These are phyloP conservation scores for Hypericum perforatum DNA, from an alignment of 345 rosid species.

Conservation along the genomic window DNA sequence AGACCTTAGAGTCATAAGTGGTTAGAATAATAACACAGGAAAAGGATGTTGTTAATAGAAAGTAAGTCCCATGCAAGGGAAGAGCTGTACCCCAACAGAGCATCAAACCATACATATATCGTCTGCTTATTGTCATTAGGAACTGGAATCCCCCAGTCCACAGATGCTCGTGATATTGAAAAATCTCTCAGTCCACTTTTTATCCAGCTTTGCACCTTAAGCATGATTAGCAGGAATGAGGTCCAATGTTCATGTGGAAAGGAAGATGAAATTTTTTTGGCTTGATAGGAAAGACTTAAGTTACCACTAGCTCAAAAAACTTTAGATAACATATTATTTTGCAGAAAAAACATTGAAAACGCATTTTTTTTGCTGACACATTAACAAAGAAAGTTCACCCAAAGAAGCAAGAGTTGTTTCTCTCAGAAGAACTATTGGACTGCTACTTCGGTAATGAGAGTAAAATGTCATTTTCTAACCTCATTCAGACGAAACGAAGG, in stretches of 20 bases:
- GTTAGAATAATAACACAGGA: not conserved
- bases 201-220: slow-evolving; percentile 89
- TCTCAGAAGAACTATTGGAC: not conserved
- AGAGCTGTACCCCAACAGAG: slow-evolving; percentile 66
- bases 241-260: not conserved
- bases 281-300: no score
- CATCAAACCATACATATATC: slow-evolving; percentile 97
- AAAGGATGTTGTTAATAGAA: not conserved
- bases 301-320: no score
- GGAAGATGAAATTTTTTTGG: no score
- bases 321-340: no score
- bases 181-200: slow-evolving; percentile 79
- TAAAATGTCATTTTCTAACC: slow-evolving; percentile 30
- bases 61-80: not conserved
- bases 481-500: slow-evolving; percentile 79
- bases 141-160: slow-evolving; percentile 96
- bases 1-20: no score
- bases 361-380: no score
- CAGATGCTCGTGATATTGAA: slow-evolving; percentile 93
- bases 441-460: not conserved
- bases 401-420: no score
- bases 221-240: slow-evolving; percentile 6
- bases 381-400: no score
- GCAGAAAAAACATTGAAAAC: no score
- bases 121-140: slow-evolving; percentile 84